Evolutionary conservation across 2,329 filamentous ascomycete genomes (phyloP), one percentile per base, ranked within the genome.

Genomic region (Venturia carpophila): DNA sequence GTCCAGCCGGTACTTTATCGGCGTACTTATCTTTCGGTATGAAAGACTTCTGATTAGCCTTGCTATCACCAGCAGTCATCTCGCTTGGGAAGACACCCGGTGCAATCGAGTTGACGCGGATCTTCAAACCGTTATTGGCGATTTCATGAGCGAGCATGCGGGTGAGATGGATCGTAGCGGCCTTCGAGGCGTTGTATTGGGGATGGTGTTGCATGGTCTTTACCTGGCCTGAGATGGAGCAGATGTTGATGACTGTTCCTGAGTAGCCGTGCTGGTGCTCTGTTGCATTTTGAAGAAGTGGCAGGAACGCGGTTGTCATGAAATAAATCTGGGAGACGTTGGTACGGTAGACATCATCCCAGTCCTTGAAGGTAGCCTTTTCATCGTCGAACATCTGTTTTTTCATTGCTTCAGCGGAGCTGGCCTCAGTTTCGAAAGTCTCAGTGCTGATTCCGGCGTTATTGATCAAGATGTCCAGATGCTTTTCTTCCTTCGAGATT

Each of bases 81-180:
- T 85, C 82, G 17, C 77, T 80, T 0, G 82, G 82, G 71, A 85
- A 85, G 3, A 84, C 77, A 39, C 82, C 82, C 0, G 82, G 83
- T 2, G 83, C 81, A 68, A 86, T 84, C 60, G 75, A 78, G 72
- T 86, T 86, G 67, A 86, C 77, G 17, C 83, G 74, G 63, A 86
- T 79, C 71, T 84, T 82, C 62, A 84, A 73, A 5, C 75, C 77
- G 41, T 77, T 76, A 49, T 79, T 77, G n/a, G 79, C 77, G 37
- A 86, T 78, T 65, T 84, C 80, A 11, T 77, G 77, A 0, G 82
- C 80, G 10, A 86, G 75, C 76, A 84, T 78, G 68, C 80, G 79
- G 34, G 80, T 85, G 15, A 85, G 73, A 67, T 86, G 83, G 58
- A 84, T 79, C 9, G 78, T 72, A 1, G 80, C 80, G 21, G 77